A percentile compares a stretch with the other conserved stretches of the same genome.
phyloP scores from a whole-genome alignment of 2,329 filamentous ascomycete genomes.

The Gnomoniopsis smithogilvyi region DNA sequence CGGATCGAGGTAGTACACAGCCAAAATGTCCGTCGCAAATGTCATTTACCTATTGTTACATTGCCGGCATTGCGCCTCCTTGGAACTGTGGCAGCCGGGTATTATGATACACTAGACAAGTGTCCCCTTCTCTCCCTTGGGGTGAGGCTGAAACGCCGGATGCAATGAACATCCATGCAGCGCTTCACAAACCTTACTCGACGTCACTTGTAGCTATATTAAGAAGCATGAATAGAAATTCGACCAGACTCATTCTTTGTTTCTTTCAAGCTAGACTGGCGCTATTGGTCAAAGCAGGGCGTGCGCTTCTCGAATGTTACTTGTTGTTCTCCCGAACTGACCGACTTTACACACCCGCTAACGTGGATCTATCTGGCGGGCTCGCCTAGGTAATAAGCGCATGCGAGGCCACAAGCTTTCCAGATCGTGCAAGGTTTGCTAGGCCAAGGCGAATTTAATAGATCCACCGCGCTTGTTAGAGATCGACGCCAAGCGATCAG shows the following conservation, averaged over 20 bases:
- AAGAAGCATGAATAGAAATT: not conserved
- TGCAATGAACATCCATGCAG: slow-evolving; percentile 4
- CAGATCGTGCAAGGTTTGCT: too few species aligned
- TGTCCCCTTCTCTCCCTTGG: not conserved
- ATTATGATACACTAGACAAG: slow-evolving; percentile 12
- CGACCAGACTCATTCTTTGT: not conserved
- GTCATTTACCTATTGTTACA: not conserved
- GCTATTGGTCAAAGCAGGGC: not conserved
- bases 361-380: too few species aligned
- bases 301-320: not conserved
- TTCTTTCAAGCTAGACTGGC: not conserved
- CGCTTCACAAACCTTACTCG: not conserved
- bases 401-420: too few species aligned
- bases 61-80: slow-evolving; percentile 8
- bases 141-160: slow-evolving; percentile 15
- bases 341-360: too few species aligned
- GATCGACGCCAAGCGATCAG: too few species aligned
- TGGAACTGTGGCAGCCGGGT: slow-evolving; percentile 5
- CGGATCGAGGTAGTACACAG: not conserved
- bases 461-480: too few species aligned
- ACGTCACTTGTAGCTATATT: not conserved
- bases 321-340: too few species aligned
- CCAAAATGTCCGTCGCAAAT: not conserved
- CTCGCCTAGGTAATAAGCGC: too few species aligned
- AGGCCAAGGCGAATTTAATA: too few species aligned